Base-by-base conservation (phyloP, 2,329 filamentous ascomycete species). In the Zalaria obscura region DNA sequence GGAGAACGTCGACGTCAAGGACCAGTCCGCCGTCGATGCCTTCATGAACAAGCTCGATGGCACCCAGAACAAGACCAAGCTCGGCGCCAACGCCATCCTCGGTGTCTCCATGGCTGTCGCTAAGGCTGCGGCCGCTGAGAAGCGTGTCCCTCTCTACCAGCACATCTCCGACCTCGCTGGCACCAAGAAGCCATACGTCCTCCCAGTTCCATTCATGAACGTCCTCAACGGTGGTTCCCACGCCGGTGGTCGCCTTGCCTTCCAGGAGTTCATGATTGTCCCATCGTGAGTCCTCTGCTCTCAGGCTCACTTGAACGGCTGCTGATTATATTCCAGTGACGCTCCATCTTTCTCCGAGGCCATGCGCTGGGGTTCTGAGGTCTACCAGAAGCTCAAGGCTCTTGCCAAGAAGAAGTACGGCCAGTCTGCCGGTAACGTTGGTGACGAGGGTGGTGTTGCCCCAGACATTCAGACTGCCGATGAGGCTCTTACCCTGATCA, bases 351-450 rank as follows among this genome's bases (percentile, higher is more conserved):
- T 98, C 79, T 78, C 80, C 55, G 91, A 98, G 76, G 91, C 82
- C 62, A 80, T 98, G 71, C 88, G 89, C 65, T 86, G 93, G 70
- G 91, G 91, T 66, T 70, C 89, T 57, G 91, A 98, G 72, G 87
- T 95, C 58, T 98, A 98, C 81, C 89, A 96, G 70, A 83, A 84
- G 70, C 83, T 98, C 59, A 98, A 98, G 83, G 59, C 75, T 57
- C 78, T 96, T 48, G 88, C 91, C 66, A 96, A 96, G 84, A 91
- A 95, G 84, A 91, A 85, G 77, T 98, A 98, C 67, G 91, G 91
- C 63, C 89, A 94, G 70, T 95, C 91, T 50, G 91, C 91, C 52
- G 91, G 89, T 66, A 98, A 98, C 66, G 91, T 98, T 53, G 91
- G 91, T 69, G 91, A 98, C 64, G 91, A 98, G 80, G 91, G 91